phyloP scores from a whole-genome alignment of 306 rosid species.

The Macrotyloma uniflorum region DNA sequence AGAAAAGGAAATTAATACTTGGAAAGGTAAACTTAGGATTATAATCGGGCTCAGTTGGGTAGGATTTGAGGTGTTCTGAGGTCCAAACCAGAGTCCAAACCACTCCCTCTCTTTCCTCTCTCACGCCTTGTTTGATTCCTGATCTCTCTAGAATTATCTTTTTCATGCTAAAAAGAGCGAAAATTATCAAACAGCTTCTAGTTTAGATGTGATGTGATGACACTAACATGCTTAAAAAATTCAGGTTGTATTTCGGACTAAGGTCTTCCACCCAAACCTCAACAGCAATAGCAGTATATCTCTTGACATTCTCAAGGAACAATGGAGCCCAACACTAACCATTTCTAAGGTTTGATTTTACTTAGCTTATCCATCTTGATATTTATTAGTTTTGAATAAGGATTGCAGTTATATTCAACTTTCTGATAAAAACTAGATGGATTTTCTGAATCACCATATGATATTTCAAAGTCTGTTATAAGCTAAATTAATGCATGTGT shows the following conservation, averaged over 20 bases:
- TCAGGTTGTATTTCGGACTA: constrained; percentile 97
- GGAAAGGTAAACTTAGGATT: neutral
- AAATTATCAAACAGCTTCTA: neutral
- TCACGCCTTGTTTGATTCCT: neutral
- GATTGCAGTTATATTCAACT: neutral
- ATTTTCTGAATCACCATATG: neutral
- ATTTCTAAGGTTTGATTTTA: constrained; percentile 78
- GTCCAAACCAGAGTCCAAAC: too few species aligned
- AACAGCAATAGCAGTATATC: constrained; percentile 91
- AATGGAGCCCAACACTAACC: constrained; percentile 96
- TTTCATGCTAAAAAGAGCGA: neutral
- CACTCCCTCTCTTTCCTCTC: neutral
- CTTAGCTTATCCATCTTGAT: constrained; percentile 5
- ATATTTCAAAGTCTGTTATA: neutral
- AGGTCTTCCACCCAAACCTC: constrained; percentile 93
- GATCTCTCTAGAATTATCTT: neutral
- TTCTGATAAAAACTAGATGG: neutral
- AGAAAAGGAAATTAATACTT: neutral
- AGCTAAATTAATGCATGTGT: neutral
- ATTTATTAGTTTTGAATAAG: neutral
- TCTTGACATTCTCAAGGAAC: constrained; percentile 94
- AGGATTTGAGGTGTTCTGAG: neutral
- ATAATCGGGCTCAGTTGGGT: neutral
- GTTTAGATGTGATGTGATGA: neutral
- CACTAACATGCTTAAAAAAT: constrained; percentile 10